Evolutionary conservation across 2,329 filamentous ascomycete genomes (phyloP), one percentile per base, ranked within the genome.

Genomic region (Aspergillus versicolor): DNA sequence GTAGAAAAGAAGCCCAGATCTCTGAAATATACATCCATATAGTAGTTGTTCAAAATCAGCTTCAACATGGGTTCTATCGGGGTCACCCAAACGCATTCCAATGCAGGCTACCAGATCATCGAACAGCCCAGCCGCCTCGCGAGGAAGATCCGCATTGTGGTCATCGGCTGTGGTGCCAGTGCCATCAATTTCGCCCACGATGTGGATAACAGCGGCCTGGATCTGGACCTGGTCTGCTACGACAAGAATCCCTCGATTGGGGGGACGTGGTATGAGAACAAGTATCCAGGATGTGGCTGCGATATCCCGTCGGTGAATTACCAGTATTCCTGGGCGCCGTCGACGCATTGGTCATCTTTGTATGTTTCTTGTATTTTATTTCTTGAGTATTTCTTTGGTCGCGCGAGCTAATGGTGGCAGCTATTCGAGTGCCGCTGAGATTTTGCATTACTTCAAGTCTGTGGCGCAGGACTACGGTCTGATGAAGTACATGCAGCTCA

Each of bases 201-300:
- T 3, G 44, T 62, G n/a, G 59, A 61, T 22, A 58, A 15, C 0
- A 73, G 56, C 69, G 6, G 27, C 24, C 27, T 73, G 15, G 66
- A 73, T 3, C 54, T 72, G 0, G 45, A 55, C 9, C 27, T 55
- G 3, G 37, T 41, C 9, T 65, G 63, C 32, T 57, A 71, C 48
- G 69, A 71, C 21, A 71, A 68, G 49, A 71, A 71, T 19, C 45
- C 60, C 2, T 64, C 65, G 41, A 53, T 71, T 34, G 69, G 69
- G 17, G 69, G 68, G 8, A 71, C 68, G 8, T 71, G 68, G 69
- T 64, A 62, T 24, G 67, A 71, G 47, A 71, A 71, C 46, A 53
- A 59, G 43, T 73, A 73, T 48, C 71, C 71, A 7, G 70, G 70
- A 2, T 70, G 67, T 38, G 67, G 63, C 4, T 71, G 67, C 52